These are phyloP conservation scores for Nitzschia inconspicua DNA, from an alignment of 108 stramenopile genomes.

Conservation along the genomic window DNA sequence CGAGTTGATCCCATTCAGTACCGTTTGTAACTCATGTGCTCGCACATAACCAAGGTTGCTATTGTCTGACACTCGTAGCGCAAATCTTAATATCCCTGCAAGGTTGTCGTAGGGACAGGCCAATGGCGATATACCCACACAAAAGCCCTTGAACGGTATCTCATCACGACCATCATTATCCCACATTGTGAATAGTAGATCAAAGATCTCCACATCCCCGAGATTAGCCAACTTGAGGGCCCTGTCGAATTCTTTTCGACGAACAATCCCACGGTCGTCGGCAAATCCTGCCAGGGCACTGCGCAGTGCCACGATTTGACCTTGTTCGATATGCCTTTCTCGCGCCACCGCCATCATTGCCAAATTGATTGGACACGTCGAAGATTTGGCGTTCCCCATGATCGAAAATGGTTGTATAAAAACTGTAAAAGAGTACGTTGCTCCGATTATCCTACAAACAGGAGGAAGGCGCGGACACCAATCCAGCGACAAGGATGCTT, in stretches of 20 bases:
- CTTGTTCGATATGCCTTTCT: slow-evolving; percentile 1
- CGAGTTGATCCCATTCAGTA: slow-evolving; percentile 36
- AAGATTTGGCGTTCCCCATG: slow-evolving; percentile 7
- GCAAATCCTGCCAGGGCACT: not conserved
- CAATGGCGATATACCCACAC: slow-evolving; percentile 53
- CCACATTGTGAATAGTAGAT: slow-evolving; percentile 63
- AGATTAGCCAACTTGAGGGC: slow-evolving; percentile 15
- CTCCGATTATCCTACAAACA: too few relatives aligned
- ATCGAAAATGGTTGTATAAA: too few relatives aligned
- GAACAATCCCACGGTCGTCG: slow-evolving; percentile 12
- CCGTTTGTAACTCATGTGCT: slow-evolving; percentile 12
- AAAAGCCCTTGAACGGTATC: slow-evolving; percentile 37
- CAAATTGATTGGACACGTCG: not conserved
- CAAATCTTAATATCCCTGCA: slow-evolving; percentile 29
- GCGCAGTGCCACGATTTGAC: slow-evolving; percentile 13
- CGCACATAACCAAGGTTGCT: slow-evolving; percentile 16
- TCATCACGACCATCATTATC: slow-evolving; percentile 32
- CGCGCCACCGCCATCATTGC: slow-evolving; percentile 29
- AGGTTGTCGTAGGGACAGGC: slow-evolving; percentile 43
- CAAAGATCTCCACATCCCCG: slow-evolving; percentile 41
- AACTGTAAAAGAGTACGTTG: too few relatives aligned
- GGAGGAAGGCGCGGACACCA: too few relatives aligned
- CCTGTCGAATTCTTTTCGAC: slow-evolving; percentile 18
- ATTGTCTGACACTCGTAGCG: slow-evolving; percentile 39
- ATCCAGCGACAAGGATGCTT: too few relatives aligned